Evolutionary conservation across 192 early-diverging fungal genomes (phyloP), one percentile per base, ranked within the genome.

Genomic region (Mortierella alpina): DNA sequence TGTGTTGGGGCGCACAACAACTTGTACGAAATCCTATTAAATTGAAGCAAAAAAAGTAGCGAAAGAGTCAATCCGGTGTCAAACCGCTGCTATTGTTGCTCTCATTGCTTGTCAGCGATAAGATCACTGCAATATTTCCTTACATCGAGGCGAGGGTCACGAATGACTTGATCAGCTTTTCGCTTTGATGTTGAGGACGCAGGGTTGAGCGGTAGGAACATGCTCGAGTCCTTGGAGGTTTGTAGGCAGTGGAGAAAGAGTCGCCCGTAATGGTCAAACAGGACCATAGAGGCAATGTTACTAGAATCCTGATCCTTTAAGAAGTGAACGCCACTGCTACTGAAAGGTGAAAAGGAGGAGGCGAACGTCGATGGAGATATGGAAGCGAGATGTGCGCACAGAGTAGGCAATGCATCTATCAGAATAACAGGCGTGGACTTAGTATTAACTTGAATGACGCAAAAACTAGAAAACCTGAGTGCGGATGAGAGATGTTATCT

Each of bases 211-310:
- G 22, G 10, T 4, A 50, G 18, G 20, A 63, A 61, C 11, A 20
- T 47, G 11, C 6, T 23, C 40, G 60, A 22, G 13, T 76, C 74
- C 41, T 50, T 1, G 12, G 18, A 14, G 5, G 51, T 41, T 1
- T 72, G 57, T 2, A 72, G 59, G 18, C 77, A 80, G 22, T 80
- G 77, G 10, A 80, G 50, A 67, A 68, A 80, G 40, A 80, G 54
- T 22, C 68, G 70, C 2, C 65, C 65, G 14, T 56, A 7, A 40
- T 72, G 77, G 48, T 68, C 70, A 17, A 72, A 42, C 22, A 80
- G 45, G 6, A 59, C 66, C 48, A 59, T 68, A 18, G 69, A 49
- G 1, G 66, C 70, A 20, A 80, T 20, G 5, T 47, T 47, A n/a
- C 39, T 9, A 4, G 69, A 50, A 2, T 41, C 54, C 10, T 44